phyloP scores from a whole-genome alignment of 805 yeast species.

The Yarrowia sp. region DNA sequence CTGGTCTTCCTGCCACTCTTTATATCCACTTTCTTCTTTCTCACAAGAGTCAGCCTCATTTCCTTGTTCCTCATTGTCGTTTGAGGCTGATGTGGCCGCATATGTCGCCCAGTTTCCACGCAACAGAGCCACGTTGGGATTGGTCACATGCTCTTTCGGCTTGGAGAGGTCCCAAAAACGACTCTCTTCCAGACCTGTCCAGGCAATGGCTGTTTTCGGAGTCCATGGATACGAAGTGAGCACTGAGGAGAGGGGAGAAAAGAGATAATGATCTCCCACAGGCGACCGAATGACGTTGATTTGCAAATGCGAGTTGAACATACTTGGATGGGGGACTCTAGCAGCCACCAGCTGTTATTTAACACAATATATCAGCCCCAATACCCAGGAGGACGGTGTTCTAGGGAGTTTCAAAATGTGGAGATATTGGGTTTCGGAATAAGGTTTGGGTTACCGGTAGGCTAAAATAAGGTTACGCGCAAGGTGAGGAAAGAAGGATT shows the following conservation, averaged over 20 bases:
- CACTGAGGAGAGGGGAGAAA: conserved; percentile 13
- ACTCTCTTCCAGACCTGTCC: conserved; percentile 18
- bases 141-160: neutral
- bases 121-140: conserved; percentile 14
- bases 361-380: conserved; percentile 20
- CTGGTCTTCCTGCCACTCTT: neutral
- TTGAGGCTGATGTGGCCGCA: neutral
- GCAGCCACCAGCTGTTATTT: neutral
- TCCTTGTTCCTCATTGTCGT: neutral
- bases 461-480: neutral
- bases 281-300: conserved; percentile 34
- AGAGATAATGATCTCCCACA: neutral
- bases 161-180: conserved; percentile 2
- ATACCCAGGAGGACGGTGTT: neutral
- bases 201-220: conserved; percentile 18
- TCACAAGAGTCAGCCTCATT: no score
- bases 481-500: neutral
- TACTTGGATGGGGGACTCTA: neutral
- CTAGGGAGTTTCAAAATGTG: neutral
- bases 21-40: neutral
- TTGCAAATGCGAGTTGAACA: conserved; percentile 28
- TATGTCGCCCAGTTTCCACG: neutral
- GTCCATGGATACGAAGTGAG: conserved; percentile 29
- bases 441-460: neutral
- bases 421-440: neutral